Base-by-base conservation (phyloP, 2,329 filamentous ascomycete genomes). In the Ceratocystis diversiconidia region DNA sequence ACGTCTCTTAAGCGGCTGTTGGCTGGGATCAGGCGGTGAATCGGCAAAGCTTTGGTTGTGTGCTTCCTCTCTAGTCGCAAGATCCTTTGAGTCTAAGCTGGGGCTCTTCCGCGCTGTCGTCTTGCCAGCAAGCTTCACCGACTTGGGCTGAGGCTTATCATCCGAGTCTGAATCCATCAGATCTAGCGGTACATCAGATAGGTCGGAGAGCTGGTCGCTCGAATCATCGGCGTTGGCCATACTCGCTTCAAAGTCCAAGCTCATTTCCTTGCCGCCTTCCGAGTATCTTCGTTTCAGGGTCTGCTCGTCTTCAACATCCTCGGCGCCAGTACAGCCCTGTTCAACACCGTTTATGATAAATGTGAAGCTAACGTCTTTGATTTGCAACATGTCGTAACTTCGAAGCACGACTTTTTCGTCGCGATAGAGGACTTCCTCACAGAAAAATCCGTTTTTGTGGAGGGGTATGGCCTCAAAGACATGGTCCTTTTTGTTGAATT, bases 261-360 rank as follows among this genome's bases (percentile, higher is more conserved):
- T 89, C 85, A 89, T 89, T 69, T 85, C 81, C 71, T 86, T 86
- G 65, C 83, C 83, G 43, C 82, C 82, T 63, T 82, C 78, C 7
- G 79, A 79, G 70, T 80, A 79, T 41, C 77, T 75, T 69, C 76
- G 78, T 68, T 79, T 80, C 60, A 75, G 77, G 36, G 76, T 75
- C 3, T 75, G 74, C 57, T 79, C 77, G 62, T 83, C 80, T 64
- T 82, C 80, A 19, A 79, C 73, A 61, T 82, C 78, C 69, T 86
- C 82, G 4, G 81, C 82, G 43, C 82, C 84, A 2, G 82, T 83
- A 67, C 79, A 78, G 19, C 83, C 82, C 28, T 76, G 73, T 19
- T 80, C 76, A n/a, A 83, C 80, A 65, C 83, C 82, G 52, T 87
- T 89, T 69, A 91, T 83, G 57, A 84, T 76, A 73, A 92, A 91